phyloP scores from a whole-genome alignment of 257 asterid species.

The Lantana camara region DNA sequence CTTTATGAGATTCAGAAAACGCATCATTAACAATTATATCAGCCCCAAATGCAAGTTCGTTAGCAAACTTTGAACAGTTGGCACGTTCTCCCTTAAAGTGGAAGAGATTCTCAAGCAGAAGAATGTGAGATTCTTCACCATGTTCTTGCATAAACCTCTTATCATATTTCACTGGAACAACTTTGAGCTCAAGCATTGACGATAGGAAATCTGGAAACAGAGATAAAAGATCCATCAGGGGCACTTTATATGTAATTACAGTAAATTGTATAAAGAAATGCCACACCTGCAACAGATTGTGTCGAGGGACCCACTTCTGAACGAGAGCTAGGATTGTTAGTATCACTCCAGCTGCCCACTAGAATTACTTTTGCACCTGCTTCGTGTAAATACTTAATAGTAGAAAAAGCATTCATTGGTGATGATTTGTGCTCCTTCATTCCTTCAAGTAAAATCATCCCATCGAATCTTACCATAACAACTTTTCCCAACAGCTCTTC shows the following conservation, averaged over 20 bases:
- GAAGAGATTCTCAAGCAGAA: slow-evolving; percentile 74
- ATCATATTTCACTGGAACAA: slow-evolving; percentile 54
- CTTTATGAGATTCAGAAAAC: slow-evolving; percentile 77
- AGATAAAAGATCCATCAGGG: slow-evolving; percentile 19
- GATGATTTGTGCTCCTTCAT: slow-evolving; percentile 36
- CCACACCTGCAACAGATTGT: slow-evolving; percentile 63
- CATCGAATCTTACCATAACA: slow-evolving; percentile 83
- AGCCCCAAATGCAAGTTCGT: slow-evolving; percentile 63
- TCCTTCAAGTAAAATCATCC: slow-evolving; percentile 45
- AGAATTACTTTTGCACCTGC: slow-evolving; percentile 73
- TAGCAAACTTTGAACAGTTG: slow-evolving; percentile 64
- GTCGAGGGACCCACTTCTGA: slow-evolving; percentile 34
- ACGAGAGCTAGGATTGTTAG: slow-evolving; percentile 26
- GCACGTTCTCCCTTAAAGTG: slow-evolving; percentile 67
- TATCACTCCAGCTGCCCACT: slow-evolving; percentile 67
- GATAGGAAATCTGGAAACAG: slow-evolving; percentile 66
- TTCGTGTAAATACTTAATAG: slow-evolving; percentile 64
- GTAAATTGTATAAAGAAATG: slow-evolving; percentile 18
- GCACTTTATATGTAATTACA: background rate
- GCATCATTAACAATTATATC: slow-evolving; percentile 90
- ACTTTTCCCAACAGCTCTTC: slow-evolving; percentile 61
- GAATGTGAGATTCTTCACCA: slow-evolving; percentile 37
- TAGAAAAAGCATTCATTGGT: slow-evolving; percentile 47
- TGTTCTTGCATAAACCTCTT: slow-evolving; percentile 36
- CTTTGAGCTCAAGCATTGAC: slow-evolving; percentile 61